Percentiles rank a stretch among this genome's conserved stretches.
Conservation (phyloP, 768 basidiomycete species). For the Collybia mongolica region DNA sequence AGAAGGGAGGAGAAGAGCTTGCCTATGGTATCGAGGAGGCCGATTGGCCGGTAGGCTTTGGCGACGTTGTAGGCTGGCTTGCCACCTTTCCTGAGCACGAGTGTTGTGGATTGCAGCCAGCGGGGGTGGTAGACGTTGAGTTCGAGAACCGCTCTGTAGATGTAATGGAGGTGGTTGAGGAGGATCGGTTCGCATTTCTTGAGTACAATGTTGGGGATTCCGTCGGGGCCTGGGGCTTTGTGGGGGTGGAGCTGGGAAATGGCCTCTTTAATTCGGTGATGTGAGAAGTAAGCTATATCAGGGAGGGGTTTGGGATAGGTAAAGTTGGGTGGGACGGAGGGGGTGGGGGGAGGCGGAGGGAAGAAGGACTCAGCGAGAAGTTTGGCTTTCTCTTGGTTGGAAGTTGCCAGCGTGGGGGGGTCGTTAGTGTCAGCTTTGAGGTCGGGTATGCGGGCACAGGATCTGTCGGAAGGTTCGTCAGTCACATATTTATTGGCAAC, state of each 20-base stretch:
- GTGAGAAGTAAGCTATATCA: too few species aligned
- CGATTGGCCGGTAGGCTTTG: too few species aligned
- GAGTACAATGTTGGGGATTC: neutral
- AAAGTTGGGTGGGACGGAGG: too few species aligned
- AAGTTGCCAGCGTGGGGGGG: too few species aligned
- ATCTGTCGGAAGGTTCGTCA: slow-evolving; percentile 1
- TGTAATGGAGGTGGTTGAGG: neutral
- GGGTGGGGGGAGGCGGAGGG: too few species aligned
- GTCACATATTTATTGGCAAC: slow-evolving; percentile 2
- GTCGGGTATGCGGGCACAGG: neutral
- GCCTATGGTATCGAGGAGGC: too few species aligned
- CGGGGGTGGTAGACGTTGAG: neutral
- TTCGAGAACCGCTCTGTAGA: neutral
- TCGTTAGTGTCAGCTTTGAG: neutral
- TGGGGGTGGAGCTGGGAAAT: slow-evolving; percentile 14
- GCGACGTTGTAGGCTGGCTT: too few species aligned
- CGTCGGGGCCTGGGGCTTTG: slow-evolving; percentile 21
- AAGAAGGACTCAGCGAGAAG: too few species aligned
- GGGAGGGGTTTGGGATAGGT: too few species aligned
- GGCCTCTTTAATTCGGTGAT: neutral
- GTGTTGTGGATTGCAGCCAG: neutral
- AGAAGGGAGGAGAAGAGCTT: neutral
- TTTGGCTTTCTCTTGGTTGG: too few species aligned
- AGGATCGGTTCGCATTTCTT: neutral
- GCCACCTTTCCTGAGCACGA: neutral